Base-by-base conservation (phyloP, 768 basidiomycete species). In the Fomitopsis pulvina region DNA sequence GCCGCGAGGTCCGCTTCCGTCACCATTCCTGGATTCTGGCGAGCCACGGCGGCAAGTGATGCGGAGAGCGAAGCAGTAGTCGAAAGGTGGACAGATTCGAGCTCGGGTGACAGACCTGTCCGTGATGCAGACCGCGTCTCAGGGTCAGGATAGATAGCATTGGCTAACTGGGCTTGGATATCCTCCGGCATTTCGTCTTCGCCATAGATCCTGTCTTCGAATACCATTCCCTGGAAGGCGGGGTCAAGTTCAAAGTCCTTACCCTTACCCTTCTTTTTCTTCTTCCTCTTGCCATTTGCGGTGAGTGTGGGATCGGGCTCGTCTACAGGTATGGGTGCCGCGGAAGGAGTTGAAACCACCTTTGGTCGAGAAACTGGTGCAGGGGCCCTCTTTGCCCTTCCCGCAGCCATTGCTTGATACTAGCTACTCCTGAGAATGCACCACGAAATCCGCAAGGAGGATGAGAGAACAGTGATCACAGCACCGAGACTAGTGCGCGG, bases 1-100 rank as follows among this genome's bases (percentile, higher is more conserved):
- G 75, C 75, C 37, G 81, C 63, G 28, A 85, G 69, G 62, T 84
- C 83, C 29, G 75, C 77, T 53, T 81, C 81, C 12, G 80, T 68
- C 43, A 68, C 62, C 14, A 67, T 63, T 18, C 67, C 64, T 16
- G 67, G 53, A 41, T 27, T 43, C 11, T 24, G 38, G 27, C 65
- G 60, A 40, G 68, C 50, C 21, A 64, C 59, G 1, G 64, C 54
- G 24, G 67, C 57, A 21, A 69, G 61, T 18, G 69, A 68, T 16
- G 69, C 65, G 20, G 69, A 66, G 14, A 73, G 64, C 29, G 71
- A 69, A 34, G 73, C 73, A 7, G 71, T 77, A 8, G 76, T 72
- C 44, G 73, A 70, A 20, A 71, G 69, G 45, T 70, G 72, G 14
- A 75, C 71, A 3, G 75, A 74, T 52, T 77, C 76, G 37, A 77